Base-by-base conservation (phyloP, 208 protist species). In the Leishmania lainsoni region DNA sequence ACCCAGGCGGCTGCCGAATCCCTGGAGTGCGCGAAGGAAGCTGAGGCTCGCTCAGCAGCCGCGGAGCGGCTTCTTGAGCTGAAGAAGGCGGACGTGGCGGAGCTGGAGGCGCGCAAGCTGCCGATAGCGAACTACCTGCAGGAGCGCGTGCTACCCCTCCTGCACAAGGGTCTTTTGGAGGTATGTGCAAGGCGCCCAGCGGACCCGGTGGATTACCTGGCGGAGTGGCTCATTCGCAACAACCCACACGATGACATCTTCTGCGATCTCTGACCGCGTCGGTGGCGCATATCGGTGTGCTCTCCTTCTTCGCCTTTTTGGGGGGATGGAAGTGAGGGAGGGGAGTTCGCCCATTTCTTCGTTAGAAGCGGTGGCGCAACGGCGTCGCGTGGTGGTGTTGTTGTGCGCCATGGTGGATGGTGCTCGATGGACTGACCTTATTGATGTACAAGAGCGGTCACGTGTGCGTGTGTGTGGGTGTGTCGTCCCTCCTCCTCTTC, bases 171-270 rank as follows among this genome's bases (percentile, higher is more conserved):
- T 6, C 87, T 99, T n/a, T 76, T 98, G 35, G 93, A 99, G 90
- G 96, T 98, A 26, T 96, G 93, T 81, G 93, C 96, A 68, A 72
- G 76, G 71, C 93, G 93, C 17, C 98, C 98, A 2, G 94, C 97
- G 17, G 96, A 99, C 80, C 98, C 98, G 5, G 90, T 99, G 1
- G 98, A 99, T 83, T 98, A 93, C 79, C 85, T 99, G 51, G 96
- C 96, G 26, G 94, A 98, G 86, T 98, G 94, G 94, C 84, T 99
- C 4, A 89, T 98, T 32, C 90, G 90, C 14, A 89, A 99, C 85
- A 98, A 98, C 84, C 95, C 96, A 39, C 84, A 94, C 68, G 92
- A 97, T 65, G 94, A 98, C 80, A 87, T 91, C 12, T 95, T 93
- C 80, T 86, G 82, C 39, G 94, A 97, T 29, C 49, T 76, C 48